Conservation (phyloP, 768 basidiomycete genomes). For the Termitomyces sp. region DNA sequence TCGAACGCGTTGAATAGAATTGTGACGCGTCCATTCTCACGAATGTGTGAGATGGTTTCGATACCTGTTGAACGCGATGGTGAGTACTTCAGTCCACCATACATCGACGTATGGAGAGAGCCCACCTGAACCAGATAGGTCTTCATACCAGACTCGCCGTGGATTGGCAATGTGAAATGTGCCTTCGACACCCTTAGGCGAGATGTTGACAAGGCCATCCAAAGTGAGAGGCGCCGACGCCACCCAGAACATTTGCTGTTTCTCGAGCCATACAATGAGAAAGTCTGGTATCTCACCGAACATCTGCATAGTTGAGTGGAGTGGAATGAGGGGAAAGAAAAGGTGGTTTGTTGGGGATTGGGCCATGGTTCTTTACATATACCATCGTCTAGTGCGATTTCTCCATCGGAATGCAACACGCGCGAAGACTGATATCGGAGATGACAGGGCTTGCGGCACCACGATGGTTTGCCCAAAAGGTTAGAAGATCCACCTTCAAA, state of each 20-base stretch:
- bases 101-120: slow-evolving; percentile 6
- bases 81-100: not conserved
- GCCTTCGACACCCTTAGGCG: slow-evolving; percentile 62
- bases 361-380: slow-evolving; percentile 16
- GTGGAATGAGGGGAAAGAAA: slow-evolving; percentile 2
- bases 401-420: slow-evolving; percentile 21
- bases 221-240: slow-evolving; percentile 58
- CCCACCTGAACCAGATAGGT: slow-evolving; percentile 66
- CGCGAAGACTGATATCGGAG: slow-evolving; percentile 10
- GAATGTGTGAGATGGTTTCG: slow-evolving; percentile 47
- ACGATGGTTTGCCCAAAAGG: slow-evolving; percentile 8
- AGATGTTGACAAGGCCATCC: slow-evolving; percentile 65
- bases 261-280: slow-evolving; percentile 53
- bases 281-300: slow-evolving; percentile 55
- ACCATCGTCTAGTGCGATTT: slow-evolving; percentile 12
- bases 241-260: slow-evolving; percentile 72
- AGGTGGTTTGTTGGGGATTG: slow-evolving; percentile 1
- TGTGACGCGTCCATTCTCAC: slow-evolving; percentile 61
- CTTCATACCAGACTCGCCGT: slow-evolving; percentile 69
- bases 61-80: slow-evolving; percentile 25
- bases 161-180: slow-evolving; percentile 58
- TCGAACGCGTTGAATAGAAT: slow-evolving; percentile 63
- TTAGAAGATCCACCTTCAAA: slow-evolving; percentile 8
- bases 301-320: slow-evolving; percentile 43
- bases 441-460: slow-evolving; percentile 17